Evolutionary conservation across 257 asterid genomes (phyloP).

Genomic region (Solanum bukasovii): DNA sequence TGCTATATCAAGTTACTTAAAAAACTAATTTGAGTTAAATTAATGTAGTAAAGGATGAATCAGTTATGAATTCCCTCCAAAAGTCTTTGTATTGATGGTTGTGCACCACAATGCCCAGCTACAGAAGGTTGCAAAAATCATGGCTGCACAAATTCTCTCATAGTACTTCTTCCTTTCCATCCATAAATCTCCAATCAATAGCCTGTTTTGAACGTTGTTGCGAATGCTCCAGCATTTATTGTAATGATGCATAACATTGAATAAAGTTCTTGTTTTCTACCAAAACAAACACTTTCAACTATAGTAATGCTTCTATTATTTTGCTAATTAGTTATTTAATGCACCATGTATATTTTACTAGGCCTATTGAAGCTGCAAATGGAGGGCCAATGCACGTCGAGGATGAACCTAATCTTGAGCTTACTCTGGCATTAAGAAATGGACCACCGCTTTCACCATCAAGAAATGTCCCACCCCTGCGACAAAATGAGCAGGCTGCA

Average conservation of each 20-base stretch:
- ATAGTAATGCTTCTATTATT: background rate
- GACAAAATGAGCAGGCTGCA: background rate
- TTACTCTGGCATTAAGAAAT: background rate
- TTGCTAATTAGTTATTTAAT: background rate
- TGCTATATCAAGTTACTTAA: too few species aligned
- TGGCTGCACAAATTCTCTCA: background rate
- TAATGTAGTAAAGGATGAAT: too few species aligned
- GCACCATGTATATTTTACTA: background rate
- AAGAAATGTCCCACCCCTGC: background rate
- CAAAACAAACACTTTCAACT: background rate
- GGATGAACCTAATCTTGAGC: background rate
- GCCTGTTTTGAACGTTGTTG: background rate
- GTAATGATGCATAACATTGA: background rate
- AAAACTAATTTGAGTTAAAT: too few species aligned
- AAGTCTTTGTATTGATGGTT: background rate
- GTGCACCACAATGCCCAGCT: background rate
- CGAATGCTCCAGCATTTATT: background rate
- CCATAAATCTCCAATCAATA: background rate
- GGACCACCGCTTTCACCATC: background rate
- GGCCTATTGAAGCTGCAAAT: background rate
- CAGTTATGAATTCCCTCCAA: too few species aligned
- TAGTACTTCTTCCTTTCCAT: background rate
- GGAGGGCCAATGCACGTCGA: background rate
- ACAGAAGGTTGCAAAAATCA: background rate
- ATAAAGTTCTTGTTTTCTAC: background rate